Percentiles rank a stretch among this genome's conserved stretches.
These are phyloP conservation scores for Friedmanniomyces endolithicus DNA, from an alignment of 495 filamentous ascomycete species.

Conservation along the genomic window DNA sequence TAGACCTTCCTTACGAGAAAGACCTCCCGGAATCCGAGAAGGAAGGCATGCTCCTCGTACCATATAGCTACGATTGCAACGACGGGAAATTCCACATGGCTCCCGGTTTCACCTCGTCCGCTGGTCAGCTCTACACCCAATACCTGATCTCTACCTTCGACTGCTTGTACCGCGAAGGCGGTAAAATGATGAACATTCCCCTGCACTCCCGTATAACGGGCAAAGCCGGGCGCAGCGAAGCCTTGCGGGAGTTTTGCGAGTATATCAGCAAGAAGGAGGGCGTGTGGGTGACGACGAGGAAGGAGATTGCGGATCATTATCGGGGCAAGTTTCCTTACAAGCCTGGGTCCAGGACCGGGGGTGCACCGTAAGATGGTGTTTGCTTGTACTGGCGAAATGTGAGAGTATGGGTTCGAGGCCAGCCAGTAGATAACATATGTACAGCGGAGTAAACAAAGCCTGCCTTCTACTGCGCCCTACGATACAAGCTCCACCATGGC, in stretches of 20 bases:
- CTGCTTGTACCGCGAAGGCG: slow-evolving; percentile 26
- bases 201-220: slow-evolving; percentile 25
- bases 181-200: slow-evolving; percentile 29
- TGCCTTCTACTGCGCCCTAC: background rate
- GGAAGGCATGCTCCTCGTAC: slow-evolving; percentile 25
- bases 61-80: slow-evolving; percentile 20
- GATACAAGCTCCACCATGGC: background rate
- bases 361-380: background rate
- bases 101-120: slow-evolving; percentile 3
- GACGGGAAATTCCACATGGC: slow-evolving; percentile 30
- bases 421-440: background rate
- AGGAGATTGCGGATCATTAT: slow-evolving; percentile 26
- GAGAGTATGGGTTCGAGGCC: background rate
- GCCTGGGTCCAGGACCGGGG: slow-evolving; percentile 14
- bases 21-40: slow-evolving; percentile 18
- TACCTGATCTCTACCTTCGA: slow-evolving; percentile 28
- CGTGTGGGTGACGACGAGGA: slow-evolving; percentile 27
- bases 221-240: slow-evolving; percentile 26
- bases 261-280: slow-evolving; percentile 25
- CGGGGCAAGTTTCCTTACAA: slow-evolving; percentile 23
- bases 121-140: slow-evolving; percentile 22
- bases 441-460: background rate
- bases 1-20: slow-evolving; percentile 24
- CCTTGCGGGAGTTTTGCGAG: slow-evolving; percentile 25
- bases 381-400: background rate